Percentiles rank a stretch among this genome's conserved stretches.
Conservation (phyloP, 495 filamentous ascomycete species). For the Xylaria palmicola region DNA sequence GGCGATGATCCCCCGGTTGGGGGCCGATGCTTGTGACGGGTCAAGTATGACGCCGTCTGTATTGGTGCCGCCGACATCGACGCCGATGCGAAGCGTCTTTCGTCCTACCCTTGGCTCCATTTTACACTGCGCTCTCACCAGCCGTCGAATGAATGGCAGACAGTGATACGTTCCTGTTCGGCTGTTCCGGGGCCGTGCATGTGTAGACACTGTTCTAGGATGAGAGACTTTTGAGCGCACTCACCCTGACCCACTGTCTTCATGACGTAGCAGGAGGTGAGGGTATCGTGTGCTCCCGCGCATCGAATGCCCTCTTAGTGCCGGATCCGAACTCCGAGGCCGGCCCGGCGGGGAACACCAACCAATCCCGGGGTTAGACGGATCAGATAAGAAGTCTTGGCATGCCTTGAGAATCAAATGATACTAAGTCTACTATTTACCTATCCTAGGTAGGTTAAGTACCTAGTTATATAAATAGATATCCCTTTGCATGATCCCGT, state of each 20-base stretch:
- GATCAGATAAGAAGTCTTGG: constrained; percentile 15
- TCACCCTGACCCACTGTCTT: background rate
- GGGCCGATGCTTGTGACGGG: constrained; percentile 36
- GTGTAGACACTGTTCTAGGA: too few relatives aligned
- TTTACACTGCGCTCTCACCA: background rate
- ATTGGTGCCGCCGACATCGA: constrained; percentile 58
- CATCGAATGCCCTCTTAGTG: background rate
- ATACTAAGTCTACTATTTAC: too few relatives aligned
- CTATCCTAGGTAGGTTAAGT: too few relatives aligned
- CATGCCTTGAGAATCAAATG: background rate
- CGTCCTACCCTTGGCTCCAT: constrained; percentile 20
- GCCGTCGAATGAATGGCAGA: too few relatives aligned
- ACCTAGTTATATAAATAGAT: background rate
- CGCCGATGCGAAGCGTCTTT: constrained; percentile 40
- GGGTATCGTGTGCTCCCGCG: background rate
- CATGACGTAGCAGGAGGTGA: background rate
- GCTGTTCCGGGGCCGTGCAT: too few relatives aligned
- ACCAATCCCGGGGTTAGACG: background rate
- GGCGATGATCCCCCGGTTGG: constrained; percentile 47
- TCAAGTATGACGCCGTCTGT: constrained; percentile 61
- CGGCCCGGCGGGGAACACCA: background rate
- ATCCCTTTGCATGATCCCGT: too few relatives aligned
- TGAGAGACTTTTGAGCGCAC: background rate
- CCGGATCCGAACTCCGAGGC: background rate
- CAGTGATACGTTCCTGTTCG: too few relatives aligned